Evolutionary conservation across 2,329 filamentous ascomycete genomes (phyloP).

Genomic region (Phyllosticta citriasiana): DNA sequence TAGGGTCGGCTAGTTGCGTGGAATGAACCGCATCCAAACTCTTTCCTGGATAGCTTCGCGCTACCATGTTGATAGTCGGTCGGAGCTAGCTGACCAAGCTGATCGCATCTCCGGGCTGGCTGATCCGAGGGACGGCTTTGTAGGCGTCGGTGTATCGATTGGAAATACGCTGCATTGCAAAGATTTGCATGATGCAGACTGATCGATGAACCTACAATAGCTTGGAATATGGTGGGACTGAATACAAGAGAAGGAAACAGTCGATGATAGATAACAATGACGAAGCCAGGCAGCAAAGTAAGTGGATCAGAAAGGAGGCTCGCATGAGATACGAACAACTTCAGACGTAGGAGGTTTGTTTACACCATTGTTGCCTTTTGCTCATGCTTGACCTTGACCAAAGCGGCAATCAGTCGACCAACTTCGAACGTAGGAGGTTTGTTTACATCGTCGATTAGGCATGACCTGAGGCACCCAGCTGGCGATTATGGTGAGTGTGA

Average conservation of each 20-base stretch:
- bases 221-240: no score
- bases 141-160: neutral
- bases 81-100: neutral
- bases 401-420: neutral
- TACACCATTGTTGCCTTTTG: neutral
- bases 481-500: neutral
- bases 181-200: no score
- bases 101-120: neutral
- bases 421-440: neutral
- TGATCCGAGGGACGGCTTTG: neutral
- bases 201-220: no score
- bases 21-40: neutral
- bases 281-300: neutral
- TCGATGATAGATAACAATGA: neutral
- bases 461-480: neutral
- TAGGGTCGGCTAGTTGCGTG: neutral
- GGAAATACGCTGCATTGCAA: neutral
- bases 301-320: neutral
- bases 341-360: neutral
- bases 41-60: neutral
- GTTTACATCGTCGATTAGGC: neutral
- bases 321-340: neutral
- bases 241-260: no score
- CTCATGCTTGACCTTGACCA: neutral
- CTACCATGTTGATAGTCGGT: neutral